Conservation (phyloP, 2,329 filamentous ascomycete species). For the Ascosphaera aggregata region DNA sequence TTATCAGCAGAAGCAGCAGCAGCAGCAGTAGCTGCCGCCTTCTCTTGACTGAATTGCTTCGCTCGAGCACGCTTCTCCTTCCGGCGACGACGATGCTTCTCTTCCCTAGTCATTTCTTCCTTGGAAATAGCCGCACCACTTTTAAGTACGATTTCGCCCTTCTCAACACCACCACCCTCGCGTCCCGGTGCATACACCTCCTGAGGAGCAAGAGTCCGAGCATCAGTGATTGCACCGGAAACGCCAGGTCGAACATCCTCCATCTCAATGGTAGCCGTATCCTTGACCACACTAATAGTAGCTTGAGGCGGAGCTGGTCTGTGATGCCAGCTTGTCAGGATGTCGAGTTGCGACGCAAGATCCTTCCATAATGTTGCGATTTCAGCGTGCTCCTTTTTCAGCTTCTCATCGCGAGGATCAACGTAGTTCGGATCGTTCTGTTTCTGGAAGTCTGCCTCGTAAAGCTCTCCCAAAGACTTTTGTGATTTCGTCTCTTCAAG, state of each 20-base stretch:
- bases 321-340: conserved; percentile 85
- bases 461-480: conserved; percentile 72
- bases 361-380: conserved; percentile 66
- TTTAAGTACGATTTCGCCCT: conserved; percentile 54
- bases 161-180: conserved; percentile 30
- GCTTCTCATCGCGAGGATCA: conserved; percentile 60
- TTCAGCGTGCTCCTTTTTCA: conserved; percentile 60
- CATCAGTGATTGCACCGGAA: conserved; percentile 33
- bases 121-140: conserved; percentile 53
- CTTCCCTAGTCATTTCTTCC: conserved; percentile 73
- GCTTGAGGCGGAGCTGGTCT: conserved; percentile 66
- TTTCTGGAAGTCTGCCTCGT: conserved; percentile 78
- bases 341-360: conserved; percentile 58
- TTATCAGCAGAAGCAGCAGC: too few species aligned
- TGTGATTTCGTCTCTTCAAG: conserved; percentile 73
- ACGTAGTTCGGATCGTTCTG: conserved; percentile 57
- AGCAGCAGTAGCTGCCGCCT: too few species aligned
- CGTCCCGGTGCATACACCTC: conserved; percentile 75
- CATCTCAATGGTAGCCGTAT: conserved; percentile 81
- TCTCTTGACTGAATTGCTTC: too few species aligned
- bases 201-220: conserved; percentile 68
- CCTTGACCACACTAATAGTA: conserved; percentile 65
- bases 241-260: conserved; percentile 83
- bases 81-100: conserved; percentile 52
- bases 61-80: conserved; percentile 82